Evolutionary conservation across 441 rosid species (phyloP), one percentile per base, ranked within the genome.

Genomic region (Bocquillonia castaneifolia): DNA sequence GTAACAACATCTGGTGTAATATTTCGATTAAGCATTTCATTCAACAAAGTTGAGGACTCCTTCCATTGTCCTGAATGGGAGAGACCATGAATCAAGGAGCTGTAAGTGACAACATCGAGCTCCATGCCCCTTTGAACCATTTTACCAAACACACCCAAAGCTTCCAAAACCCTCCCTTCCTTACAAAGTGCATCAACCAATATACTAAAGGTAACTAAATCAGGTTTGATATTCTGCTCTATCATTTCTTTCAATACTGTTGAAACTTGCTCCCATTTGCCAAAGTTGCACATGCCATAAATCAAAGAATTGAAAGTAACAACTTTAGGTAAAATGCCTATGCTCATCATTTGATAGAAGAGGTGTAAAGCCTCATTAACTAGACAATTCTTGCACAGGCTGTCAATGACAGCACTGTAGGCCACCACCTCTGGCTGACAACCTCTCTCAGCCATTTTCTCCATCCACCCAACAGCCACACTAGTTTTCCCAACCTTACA

Each of bases 371-470:
- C 64, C 31, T 60, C 64, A 25, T 3, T 14, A 60, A 40, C 51
- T 17, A 60, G 34, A 32, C 31, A 23, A 40, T 40, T 6, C 50
- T 25, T 37, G 34, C 69, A 66, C 25, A 66, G 69, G 32, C 51
- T 17, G 5, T 66, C 69, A 26, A 66, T 53, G 25, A 65, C 29
- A 0, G 37, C n/a, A 66, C 37, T 54, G n/a, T 53, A 66, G 5
- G 61, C 31, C 14, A 66, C 37, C 52, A 66, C 70, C 47, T 54
- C 70, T 0, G 53, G 70, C 51, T 66, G 32, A 66, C 48, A 66
- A 10, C 70, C 69, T 39, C 39, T 63, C 20, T 2, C 61, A 18
- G 53, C 64, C 76, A 76, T 76, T 65, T 53, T 14, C 0, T 61
- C 47, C 47, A 76, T 50, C 20, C 64, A 54, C 18, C 37, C 3